Evolutionary conservation across 1,139 yeast species (phyloP).

Genomic region (Protomyces inouyei): DNA sequence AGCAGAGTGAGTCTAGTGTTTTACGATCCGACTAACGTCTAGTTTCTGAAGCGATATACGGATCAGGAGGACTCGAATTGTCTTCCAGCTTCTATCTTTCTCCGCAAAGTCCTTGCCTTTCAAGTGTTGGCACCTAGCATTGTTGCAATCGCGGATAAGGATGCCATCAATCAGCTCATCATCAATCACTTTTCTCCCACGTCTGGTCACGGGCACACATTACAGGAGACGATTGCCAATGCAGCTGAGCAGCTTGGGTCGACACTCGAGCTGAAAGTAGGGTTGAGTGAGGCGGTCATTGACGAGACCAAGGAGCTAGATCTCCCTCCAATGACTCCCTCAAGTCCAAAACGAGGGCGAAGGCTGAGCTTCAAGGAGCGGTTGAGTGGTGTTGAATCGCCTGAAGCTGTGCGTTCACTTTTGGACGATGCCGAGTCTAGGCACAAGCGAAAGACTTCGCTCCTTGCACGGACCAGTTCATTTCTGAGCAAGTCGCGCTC

Average conservation of each 20-base stretch:
- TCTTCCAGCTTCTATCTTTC: neutral
- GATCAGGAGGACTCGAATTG: neutral
- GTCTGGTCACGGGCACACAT: neutral
- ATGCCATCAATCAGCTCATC: slow-evolving; percentile 3
- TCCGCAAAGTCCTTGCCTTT: slow-evolving; percentile 1
- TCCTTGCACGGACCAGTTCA: slow-evolving; percentile 8
- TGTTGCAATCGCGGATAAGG: neutral
- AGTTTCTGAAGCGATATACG: slow-evolving; percentile 1
- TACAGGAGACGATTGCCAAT: neutral
- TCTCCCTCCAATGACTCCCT: neutral
- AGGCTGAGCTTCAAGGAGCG: slow-evolving; percentile 21
- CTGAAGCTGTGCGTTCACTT: neutral
- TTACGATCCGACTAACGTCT: neutral
- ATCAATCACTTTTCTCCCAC: neutral
- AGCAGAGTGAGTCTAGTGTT: neutral
- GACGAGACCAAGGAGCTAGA: neutral
- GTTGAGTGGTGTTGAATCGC: neutral
- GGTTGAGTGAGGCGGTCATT: neutral
- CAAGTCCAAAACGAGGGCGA: slow-evolving; percentile 6
- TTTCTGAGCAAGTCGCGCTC: slow-evolving; percentile 15
- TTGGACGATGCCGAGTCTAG: neutral
- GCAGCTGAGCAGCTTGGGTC: neutral
- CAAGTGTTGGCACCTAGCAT: slow-evolving; percentile 1
- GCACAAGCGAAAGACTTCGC: slow-evolving; percentile 4
- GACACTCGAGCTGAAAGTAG: neutral